These are phyloP conservation scores for Trypanosoma caninum DNA, from an alignment of 208 protist genomes.

Conservation along the genomic window DNA sequence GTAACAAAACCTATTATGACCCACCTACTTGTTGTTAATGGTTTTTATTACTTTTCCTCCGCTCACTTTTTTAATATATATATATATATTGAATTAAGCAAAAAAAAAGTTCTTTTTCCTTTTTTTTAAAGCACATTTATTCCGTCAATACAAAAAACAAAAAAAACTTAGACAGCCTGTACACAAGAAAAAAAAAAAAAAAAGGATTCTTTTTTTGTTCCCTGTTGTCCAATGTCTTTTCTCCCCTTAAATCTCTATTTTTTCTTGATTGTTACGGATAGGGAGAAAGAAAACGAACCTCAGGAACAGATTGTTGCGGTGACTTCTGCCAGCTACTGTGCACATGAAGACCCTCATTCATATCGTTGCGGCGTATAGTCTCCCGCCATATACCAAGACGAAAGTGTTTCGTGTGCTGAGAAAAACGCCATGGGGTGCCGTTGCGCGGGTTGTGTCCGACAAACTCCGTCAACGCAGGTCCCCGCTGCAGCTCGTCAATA, in stretches of 20 bases:
- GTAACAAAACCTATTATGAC: no score
- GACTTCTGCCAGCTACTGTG: slow-evolving; percentile 91
- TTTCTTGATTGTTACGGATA: slow-evolving; percentile 39
- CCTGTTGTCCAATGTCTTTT: slow-evolving; percentile 5
- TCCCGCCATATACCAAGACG: slow-evolving; percentile 83
- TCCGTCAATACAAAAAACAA: no score
- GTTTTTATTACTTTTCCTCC: no score
- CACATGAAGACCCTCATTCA: slow-evolving; percentile 82
- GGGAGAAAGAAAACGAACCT: slow-evolving; percentile 74
- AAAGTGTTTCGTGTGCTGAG: slow-evolving; percentile 86
- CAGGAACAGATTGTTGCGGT: slow-evolving; percentile 85
- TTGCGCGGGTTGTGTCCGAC: slow-evolving; percentile 87
- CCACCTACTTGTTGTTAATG: no score
- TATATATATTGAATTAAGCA: no score
- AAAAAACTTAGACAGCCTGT: no score
- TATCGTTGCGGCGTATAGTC: slow-evolving; percentile 83
- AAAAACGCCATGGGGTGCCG: slow-evolving; percentile 85
- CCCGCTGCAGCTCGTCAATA: slow-evolving; percentile 89
- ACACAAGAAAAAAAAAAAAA: no score
- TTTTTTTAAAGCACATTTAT: no score
- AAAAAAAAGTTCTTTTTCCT: no score
- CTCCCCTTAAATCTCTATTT: not conserved
- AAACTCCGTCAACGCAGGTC: slow-evolving; percentile 82
- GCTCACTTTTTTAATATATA: no score
- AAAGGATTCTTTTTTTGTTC: not conserved